Conservation (phyloP, 495 filamentous ascomycete genomes). For the Pyrenopolyporus hunteri region DNA sequence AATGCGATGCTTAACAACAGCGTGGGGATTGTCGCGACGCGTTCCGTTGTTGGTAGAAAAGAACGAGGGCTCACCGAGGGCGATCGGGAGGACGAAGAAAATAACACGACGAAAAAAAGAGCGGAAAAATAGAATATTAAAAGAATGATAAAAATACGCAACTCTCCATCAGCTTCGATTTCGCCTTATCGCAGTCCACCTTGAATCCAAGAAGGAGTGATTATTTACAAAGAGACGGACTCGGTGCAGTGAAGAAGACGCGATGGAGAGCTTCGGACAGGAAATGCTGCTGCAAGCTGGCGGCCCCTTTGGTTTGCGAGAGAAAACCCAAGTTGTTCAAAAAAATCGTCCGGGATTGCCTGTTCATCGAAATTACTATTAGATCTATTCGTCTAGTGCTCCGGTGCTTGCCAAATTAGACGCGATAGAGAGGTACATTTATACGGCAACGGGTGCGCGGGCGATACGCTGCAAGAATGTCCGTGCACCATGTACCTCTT, state of each 20-base stretch:
- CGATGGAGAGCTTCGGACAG: constrained; percentile 33
- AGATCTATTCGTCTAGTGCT: constrained; percentile 33
- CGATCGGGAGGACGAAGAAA: constrained; percentile 14
- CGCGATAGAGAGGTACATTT: constrained; percentile 24
- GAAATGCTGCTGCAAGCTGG: constrained; percentile 15
- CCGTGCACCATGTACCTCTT: constrained; percentile 14
- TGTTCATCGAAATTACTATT: constrained; percentile 40
- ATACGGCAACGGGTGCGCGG: background rate
- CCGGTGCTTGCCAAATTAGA: no score
- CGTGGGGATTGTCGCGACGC: constrained; percentile 48
- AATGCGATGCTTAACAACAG: constrained; percentile 20
- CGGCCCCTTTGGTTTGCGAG: constrained; percentile 33
- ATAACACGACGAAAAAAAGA: no score
- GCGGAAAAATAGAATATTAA: constrained; percentile 23
- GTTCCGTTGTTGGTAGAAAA: constrained; percentile 34
- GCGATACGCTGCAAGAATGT: background rate
- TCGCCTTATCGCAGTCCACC: constrained; percentile 13
- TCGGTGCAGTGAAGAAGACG: constrained; percentile 23
- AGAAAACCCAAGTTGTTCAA: constrained; percentile 38
- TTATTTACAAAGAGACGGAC: constrained; percentile 17
- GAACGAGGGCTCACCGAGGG: constrained; percentile 21
- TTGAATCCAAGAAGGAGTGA: constrained; percentile 26
- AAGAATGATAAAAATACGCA: constrained; percentile 44
- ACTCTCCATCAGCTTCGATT: constrained; percentile 38
- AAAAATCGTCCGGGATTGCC: constrained; percentile 36